Conservation (phyloP, 2,329 filamentous ascomycete species). For the Polychaeton citri region DNA sequence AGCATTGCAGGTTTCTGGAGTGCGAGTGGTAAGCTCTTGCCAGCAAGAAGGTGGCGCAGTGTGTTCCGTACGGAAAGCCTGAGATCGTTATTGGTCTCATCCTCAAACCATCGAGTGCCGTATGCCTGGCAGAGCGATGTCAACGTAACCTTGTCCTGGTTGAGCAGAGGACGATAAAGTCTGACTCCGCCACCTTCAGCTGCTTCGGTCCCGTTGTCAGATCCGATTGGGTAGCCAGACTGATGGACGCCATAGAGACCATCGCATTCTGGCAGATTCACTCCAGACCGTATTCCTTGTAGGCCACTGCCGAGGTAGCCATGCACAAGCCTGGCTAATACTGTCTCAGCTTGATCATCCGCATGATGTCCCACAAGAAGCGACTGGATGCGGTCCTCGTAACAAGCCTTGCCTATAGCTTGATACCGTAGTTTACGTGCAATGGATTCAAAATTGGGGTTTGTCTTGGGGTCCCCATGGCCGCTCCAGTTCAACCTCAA, state of each 20-base stretch:
- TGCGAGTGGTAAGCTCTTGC: conserved; percentile 52
- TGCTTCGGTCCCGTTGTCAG: background rate
- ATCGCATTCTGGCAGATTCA: conserved; percentile 65
- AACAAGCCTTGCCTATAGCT: conserved; percentile 50
- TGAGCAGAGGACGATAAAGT: conserved; percentile 56
- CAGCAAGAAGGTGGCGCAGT: conserved; percentile 51
- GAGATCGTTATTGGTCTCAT: conserved; percentile 66
- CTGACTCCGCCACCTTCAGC: conserved; percentile 54
- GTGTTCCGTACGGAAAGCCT: conserved; percentile 73
- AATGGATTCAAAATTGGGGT: conserved; percentile 60
- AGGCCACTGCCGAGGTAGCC: conserved; percentile 60
- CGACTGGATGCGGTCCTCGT: conserved; percentile 36
- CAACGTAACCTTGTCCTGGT: conserved; percentile 60
- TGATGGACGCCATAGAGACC: conserved; percentile 56
- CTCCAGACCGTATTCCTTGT: conserved; percentile 10
- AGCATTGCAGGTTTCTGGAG: background rate
- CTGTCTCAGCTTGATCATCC: conserved; percentile 85
- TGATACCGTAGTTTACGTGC: conserved; percentile 66
- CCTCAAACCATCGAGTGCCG: conserved; percentile 64
- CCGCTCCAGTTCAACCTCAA: conserved; percentile 25
- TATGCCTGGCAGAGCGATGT: conserved; percentile 59
- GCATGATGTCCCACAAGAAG: conserved; percentile 75
- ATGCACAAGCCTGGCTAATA: conserved; percentile 61
- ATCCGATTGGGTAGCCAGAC: conserved; percentile 14
- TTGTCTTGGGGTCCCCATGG: conserved; percentile 25